Conservation (phyloP, 2,329 filamentous ascomycete genomes). For the Endothia cerciana region DNA sequence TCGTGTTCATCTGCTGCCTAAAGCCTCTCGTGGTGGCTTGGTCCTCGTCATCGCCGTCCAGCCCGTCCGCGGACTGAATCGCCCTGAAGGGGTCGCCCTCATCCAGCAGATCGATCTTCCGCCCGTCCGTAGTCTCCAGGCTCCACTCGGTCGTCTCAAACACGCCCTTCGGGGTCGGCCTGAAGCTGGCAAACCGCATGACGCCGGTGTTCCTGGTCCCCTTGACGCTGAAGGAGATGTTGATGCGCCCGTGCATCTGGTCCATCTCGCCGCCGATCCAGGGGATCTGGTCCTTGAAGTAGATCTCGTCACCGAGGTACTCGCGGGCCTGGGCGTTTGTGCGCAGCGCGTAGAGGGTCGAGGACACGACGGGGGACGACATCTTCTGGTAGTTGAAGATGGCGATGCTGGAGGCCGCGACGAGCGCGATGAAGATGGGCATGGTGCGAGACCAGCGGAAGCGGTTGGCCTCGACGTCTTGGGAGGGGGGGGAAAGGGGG, state of each 20-base stretch:
- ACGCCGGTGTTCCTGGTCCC: slow-evolving; percentile 71
- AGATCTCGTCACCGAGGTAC: slow-evolving; percentile 83
- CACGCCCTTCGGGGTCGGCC: slow-evolving; percentile 62
- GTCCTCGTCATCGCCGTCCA: slow-evolving; percentile 44
- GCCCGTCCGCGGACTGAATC: slow-evolving; percentile 40
- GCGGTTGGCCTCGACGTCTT: slow-evolving; percentile 48
- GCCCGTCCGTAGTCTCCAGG: slow-evolving; percentile 67
- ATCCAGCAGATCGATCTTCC: slow-evolving; percentile 73
- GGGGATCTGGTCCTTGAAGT: slow-evolving; percentile 77
- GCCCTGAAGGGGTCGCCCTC: slow-evolving; percentile 70
- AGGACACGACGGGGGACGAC: slow-evolving; percentile 82
- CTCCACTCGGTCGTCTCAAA: slow-evolving; percentile 95
- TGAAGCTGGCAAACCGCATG: slow-evolving; percentile 80
- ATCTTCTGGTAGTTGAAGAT: slow-evolving; percentile 99
- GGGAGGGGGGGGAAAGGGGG: neutral
- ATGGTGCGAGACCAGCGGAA: slow-evolving; percentile 73
- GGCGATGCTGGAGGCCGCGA: slow-evolving; percentile 73
- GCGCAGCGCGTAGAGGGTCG: slow-evolving; percentile 88
- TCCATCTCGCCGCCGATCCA: slow-evolving; percentile 90
- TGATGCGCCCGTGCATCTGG: slow-evolving; percentile 87
- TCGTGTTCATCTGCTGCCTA: slow-evolving; percentile 48
- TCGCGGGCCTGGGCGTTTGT: slow-evolving; percentile 76
- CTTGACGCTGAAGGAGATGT: slow-evolving; percentile 86
- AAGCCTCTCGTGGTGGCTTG: slow-evolving; percentile 49
- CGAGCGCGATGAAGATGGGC: slow-evolving; percentile 76